These are phyloP conservation scores for Luffa acutangula DNA, from an alignment of 306 rosid genomes.

Conservation along the genomic window DNA sequence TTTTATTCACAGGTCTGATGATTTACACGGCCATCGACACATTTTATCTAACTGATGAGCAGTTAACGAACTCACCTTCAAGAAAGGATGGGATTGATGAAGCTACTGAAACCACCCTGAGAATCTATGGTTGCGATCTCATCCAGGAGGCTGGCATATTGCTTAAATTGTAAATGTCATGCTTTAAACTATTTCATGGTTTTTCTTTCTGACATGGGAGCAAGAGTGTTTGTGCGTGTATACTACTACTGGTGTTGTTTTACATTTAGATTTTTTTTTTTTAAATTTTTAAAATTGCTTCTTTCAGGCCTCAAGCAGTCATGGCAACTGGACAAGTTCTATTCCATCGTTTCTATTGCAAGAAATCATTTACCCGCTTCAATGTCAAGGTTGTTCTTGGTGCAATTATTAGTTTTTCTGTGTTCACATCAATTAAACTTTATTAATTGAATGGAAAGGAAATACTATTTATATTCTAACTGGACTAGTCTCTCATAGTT, in stretches of 20 bases:
- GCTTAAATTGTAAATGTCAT: slow-evolving; percentile 53
- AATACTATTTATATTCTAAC: not conserved
- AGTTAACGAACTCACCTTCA: slow-evolving; percentile 52
- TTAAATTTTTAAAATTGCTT: not conserved
- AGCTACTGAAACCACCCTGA: slow-evolving; percentile 59
- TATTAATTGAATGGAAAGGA: not conserved
- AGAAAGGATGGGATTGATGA: slow-evolving; percentile 73
- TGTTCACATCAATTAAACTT: not conserved
- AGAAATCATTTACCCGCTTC: slow-evolving; percentile 88
- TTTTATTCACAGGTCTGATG: slow-evolving; percentile 20
- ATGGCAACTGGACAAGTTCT: slow-evolving; percentile 97
- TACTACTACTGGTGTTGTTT: not conserved
- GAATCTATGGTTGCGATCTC: slow-evolving; percentile 91
- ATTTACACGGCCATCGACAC: slow-evolving; percentile 83
- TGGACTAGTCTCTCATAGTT: not conserved
- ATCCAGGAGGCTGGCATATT: slow-evolving; percentile 91
- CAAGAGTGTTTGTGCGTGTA: not conserved
- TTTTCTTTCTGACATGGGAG: not conserved
- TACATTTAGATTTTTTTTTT: slow-evolving; percentile 13
- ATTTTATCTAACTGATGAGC: slow-evolving; percentile 67
- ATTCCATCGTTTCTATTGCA: slow-evolving; percentile 89
- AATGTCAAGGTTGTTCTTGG: slow-evolving; percentile 54
- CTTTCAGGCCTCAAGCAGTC: slow-evolving; percentile 78
- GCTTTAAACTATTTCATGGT: not conserved
- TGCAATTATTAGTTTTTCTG: not conserved